These are phyloP conservation scores for Pyropia yezoensis DNA, from an alignment of 23 red algal species.

Conservation along the genomic window DNA sequence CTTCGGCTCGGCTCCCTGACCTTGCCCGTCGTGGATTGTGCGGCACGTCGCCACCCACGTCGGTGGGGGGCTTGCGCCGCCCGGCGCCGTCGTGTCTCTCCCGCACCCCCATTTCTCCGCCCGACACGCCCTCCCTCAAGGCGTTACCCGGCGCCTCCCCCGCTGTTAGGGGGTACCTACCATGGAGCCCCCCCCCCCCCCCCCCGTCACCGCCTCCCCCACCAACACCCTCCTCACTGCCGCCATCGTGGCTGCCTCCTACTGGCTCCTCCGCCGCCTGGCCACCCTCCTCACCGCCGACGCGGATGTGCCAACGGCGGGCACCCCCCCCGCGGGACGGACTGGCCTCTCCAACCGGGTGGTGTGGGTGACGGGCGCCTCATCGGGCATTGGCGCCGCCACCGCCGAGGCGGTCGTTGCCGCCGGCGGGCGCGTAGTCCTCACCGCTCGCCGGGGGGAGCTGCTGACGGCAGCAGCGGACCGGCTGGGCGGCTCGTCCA, in stretches of 20 bases:
- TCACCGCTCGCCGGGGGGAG: constrained; percentile 26
- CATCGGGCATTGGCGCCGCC: constrained; percentile 41
- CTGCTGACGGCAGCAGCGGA: constrained; percentile 19
- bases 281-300: constrained; percentile 23
- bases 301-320: constrained; percentile 22
- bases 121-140: too few species aligned
- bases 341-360: constrained; percentile 25
- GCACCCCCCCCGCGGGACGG: neutral
- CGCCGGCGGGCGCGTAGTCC: constrained; percentile 44
- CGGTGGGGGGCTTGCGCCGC: too few species aligned
- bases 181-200: too few species aligned
- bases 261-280: constrained; percentile 5
- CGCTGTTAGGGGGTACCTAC: too few species aligned
- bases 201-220: too few species aligned
- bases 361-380: constrained; percentile 56
- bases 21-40: too few species aligned
- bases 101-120: too few species aligned
- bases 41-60: too few species aligned
- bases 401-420: constrained; percentile 26
- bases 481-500: constrained; percentile 13
- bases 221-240: neutral
- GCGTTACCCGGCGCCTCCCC: too few species aligned
- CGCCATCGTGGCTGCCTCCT: constrained; percentile 7
- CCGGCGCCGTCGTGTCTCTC: too few species aligned
- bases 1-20: too few species aligned